These are phyloP conservation scores for Naganishia sp. DNA, from an alignment of 1,284 basidiomycete species.

Conservation along the genomic window DNA sequence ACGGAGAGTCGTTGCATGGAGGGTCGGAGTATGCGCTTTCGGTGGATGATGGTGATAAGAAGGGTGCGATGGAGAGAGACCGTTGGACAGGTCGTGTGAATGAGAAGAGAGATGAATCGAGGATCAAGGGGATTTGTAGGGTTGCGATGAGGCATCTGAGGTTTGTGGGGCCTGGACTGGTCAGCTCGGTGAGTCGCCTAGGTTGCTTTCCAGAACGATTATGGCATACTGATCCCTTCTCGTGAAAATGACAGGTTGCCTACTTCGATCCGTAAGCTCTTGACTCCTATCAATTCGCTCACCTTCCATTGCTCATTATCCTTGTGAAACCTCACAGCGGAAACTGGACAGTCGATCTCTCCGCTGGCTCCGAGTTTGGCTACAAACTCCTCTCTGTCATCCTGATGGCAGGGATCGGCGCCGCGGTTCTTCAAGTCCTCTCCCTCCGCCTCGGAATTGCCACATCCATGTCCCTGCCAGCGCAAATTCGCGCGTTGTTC, in stretches of 20 bases:
- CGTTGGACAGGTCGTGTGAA: constrained; percentile 11
- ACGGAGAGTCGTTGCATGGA: not conserved
- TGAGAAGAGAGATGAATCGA: constrained; percentile 17
- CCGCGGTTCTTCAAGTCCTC: constrained; percentile 57
- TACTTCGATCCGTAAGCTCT: constrained; percentile 49
- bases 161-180: constrained; percentile 55
- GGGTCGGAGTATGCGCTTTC: constrained; percentile 2
- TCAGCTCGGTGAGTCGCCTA: constrained; percentile 37
- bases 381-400: constrained; percentile 86
- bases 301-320: constrained; percentile 35
- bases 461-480: constrained; percentile 51
- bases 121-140: constrained; percentile 20
- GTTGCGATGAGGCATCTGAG: constrained; percentile 42
- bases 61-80: not conserved
- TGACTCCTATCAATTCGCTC: constrained; percentile 44
- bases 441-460: constrained; percentile 59
- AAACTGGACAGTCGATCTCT: constrained; percentile 69
- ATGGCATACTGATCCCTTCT: not conserved
- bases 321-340: constrained; percentile 21
- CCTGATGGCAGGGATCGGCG: constrained; percentile 78
- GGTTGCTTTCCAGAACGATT: not conserved
- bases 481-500: constrained; percentile 69
- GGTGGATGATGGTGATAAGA: not conserved
- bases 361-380: constrained; percentile 73
- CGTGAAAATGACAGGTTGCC: constrained; percentile 39